phyloP scores from a whole-genome alignment of 495 filamentous ascomycete genomes.

The Talaromyces nanjingensis region DNA sequence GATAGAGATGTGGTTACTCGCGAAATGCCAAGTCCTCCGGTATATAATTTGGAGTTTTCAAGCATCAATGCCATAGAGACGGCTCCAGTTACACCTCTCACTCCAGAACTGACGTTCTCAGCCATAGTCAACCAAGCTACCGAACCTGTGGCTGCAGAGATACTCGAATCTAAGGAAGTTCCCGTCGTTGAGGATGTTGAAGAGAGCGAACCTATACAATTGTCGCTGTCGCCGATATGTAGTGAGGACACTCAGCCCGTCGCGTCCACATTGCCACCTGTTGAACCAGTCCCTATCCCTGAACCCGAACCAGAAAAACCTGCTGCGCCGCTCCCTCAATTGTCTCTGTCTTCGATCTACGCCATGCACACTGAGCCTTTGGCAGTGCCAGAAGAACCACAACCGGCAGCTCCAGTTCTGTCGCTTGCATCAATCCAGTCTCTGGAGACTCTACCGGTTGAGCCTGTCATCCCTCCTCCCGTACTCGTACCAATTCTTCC shows the following conservation, averaged over 20 bases:
- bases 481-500: conserved; percentile 17
- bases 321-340: conserved; percentile 12
- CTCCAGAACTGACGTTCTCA: conserved; percentile 25
- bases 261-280: conserved; percentile 17
- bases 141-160: conserved; percentile 22
- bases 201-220: not conserved
- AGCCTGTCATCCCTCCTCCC: conserved; percentile 13
- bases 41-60: conserved; percentile 28
- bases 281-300: conserved; percentile 14
- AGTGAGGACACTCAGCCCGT: conserved; percentile 19
- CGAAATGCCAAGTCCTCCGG: conserved; percentile 10
- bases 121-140: conserved; percentile 25
- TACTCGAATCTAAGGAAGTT: conserved; percentile 14
- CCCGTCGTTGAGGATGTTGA: not conserved
- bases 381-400: conserved; percentile 14
- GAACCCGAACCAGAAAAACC: conserved; percentile 14
- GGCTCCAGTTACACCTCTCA: conserved; percentile 23
- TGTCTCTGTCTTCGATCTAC: conserved; percentile 43
- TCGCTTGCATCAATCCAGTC: conserved; percentile 34
- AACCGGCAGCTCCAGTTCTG: conserved; percentile 13
- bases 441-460: conserved; percentile 33
- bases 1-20: conserved; percentile 13
- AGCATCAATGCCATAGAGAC: conserved; percentile 32
- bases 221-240: conserved; percentile 6
- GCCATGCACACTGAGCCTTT: conserved; percentile 45